Percentiles rank a stretch among this genome's conserved stretches.
Evolutionary conservation across 192 early-diverging fungal species (phyloP).

Genomic region (Entophlyctis luteolus): DNA sequence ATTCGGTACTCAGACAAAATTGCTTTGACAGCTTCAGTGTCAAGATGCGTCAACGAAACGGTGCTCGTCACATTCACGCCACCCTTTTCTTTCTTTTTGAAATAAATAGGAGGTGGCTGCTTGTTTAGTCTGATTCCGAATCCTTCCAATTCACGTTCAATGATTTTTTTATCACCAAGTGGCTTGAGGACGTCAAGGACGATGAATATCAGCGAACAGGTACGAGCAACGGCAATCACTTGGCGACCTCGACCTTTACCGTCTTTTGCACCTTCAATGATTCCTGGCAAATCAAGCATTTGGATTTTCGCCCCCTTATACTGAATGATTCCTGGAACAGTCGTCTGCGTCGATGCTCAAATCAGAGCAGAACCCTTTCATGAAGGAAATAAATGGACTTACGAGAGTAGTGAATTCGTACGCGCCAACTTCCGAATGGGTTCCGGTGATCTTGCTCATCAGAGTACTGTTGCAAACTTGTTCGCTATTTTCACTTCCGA

Average conservation of each 20-base stretch:
- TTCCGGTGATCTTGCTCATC: conserved; percentile 95
- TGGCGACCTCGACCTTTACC: conserved; percentile 98
- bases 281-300: conserved; percentile 96
- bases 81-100: conserved; percentile 98
- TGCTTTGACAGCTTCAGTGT: conserved; percentile 87
- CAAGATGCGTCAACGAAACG: conserved; percentile 81
- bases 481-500: background rate
- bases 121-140: conserved; percentile 98
- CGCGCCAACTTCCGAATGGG: conserved; percentile 90
- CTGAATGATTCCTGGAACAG: conserved; percentile 91
- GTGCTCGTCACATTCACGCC: conserved; percentile 93
- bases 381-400: background rate
- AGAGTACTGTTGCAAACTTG: conserved; percentile 63
- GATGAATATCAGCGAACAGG: conserved; percentile 94
- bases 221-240: conserved; percentile 95
- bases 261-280: conserved; percentile 98
- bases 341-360: conserved; percentile 25
- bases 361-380: background rate
- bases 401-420: conserved; percentile 98
- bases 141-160: conserved; percentile 95
- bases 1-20: conserved; percentile 93
- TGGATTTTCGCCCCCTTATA: conserved; percentile 99
- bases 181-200: conserved; percentile 97
- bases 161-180: conserved; percentile 86
- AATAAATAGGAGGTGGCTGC: conserved; percentile 88